These are phyloP conservation scores for Acacia crassicarpa DNA, from an alignment of 306 rosid species.

Conservation along the genomic window DNA sequence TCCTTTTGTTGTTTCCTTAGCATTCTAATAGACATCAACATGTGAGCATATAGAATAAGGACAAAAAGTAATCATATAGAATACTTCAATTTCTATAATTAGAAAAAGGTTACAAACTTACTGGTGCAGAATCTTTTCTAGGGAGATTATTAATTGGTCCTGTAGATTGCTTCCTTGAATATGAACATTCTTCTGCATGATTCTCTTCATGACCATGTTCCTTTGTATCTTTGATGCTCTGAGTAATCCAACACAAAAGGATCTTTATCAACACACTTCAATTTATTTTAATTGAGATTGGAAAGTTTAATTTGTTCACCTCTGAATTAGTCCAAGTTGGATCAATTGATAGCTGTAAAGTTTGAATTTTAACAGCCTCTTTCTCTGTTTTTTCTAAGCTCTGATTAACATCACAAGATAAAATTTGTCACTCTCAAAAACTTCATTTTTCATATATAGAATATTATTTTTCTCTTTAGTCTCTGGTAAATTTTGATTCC, in stretches of 20 bases:
- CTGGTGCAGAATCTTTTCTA: background rate
- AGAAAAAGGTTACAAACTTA: background rate
- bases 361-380: background rate
- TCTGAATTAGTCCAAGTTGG: background rate
- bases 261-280: background rate
- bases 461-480: no score
- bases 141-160: background rate
- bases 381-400: background rate
- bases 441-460: no score
- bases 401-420: no score
- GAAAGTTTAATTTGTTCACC: background rate
- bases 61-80: background rate
- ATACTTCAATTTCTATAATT: background rate
- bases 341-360: background rate
- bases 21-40: background rate
- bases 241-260: background rate
- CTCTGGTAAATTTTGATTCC: no score
- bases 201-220: background rate
- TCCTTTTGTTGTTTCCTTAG: background rate
- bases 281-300: background rate
- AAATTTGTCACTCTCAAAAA: no score
- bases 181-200: background rate
- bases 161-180: background rate
- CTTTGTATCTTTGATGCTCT: background rate
- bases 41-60: background rate